Evolutionary conservation across 768 basidiomycete genomes (phyloP).

Genomic region (Pulveroboletus sp.): DNA sequence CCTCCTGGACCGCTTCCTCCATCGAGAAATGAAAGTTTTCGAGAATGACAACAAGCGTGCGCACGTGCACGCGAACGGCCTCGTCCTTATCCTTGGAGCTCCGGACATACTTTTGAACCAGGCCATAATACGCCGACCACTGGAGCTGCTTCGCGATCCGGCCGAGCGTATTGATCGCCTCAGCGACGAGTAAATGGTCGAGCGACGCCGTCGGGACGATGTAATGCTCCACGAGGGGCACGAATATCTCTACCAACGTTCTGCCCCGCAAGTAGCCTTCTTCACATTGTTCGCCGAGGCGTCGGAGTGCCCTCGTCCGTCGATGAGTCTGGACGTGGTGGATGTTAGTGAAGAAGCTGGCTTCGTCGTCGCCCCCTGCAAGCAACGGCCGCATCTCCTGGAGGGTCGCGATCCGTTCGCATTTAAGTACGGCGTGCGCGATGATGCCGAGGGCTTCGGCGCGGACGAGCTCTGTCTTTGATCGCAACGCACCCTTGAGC

Average conservation of each 20-base stretch:
- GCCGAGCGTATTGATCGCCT: constrained; percentile 78
- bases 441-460: constrained; percentile 78
- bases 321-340: constrained; percentile 91
- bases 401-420: constrained; percentile 51
- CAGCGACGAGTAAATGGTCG: constrained; percentile 87
- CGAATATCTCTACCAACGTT: constrained; percentile 74
- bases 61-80: constrained; percentile 76
- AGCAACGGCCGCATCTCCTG: constrained; percentile 80
- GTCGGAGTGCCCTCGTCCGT: constrained; percentile 76
- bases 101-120: constrained; percentile 79
- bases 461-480: constrained; percentile 83
- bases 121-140: constrained; percentile 79
- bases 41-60: constrained; percentile 76
- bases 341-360: constrained; percentile 95
- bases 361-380: constrained; percentile 87
- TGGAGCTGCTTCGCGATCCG: constrained; percentile 68
- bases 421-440: constrained; percentile 65
- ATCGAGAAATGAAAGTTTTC: constrained; percentile 91
- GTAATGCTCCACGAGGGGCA: constrained; percentile 84
- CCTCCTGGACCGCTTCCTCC: constrained; percentile 46
- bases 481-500: constrained; percentile 72
- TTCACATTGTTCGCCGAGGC: constrained; percentile 75
- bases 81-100: constrained; percentile 61
- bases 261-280: constrained; percentile 61
- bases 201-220: constrained; percentile 54